phyloP scores from a whole-genome alignment of 2,329 filamentous ascomycete genomes.

The Chaetomium olivaceum region DNA sequence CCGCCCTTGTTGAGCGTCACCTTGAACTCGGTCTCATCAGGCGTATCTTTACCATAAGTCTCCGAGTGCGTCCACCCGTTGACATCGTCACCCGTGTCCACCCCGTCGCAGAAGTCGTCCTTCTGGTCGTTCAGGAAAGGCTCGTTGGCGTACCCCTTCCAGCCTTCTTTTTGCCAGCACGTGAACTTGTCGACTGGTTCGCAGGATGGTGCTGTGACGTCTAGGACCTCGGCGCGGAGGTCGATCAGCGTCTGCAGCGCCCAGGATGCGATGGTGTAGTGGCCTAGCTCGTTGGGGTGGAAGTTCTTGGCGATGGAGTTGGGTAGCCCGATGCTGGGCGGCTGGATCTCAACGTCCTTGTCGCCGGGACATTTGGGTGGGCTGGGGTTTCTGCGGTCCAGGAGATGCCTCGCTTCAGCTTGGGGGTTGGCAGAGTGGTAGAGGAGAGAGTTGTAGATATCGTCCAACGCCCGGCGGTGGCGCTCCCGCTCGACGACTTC shows the following conservation, averaged over 20 bases:
- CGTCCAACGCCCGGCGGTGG: background rate
- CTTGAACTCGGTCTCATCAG: background rate
- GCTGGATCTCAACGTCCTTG: background rate
- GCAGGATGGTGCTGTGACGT: background rate
- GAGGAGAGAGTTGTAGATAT: conserved; percentile 16
- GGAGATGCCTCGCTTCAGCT: conserved; percentile 4
- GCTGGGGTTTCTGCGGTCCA: background rate
- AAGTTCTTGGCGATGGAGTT: conserved; percentile 2
- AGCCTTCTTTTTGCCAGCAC: background rate
- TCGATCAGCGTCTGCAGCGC: background rate
- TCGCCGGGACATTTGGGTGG: background rate
- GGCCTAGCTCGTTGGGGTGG: conserved; percentile 2
- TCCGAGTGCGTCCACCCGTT: conserved; percentile 5
- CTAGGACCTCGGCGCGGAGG: background rate
- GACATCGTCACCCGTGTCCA: background rate
- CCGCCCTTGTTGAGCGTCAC: conserved; percentile 9
- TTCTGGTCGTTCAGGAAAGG: background rate
- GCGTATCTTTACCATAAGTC: background rate
- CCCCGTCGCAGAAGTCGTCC: conserved; percentile 5
- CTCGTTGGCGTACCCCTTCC: background rate
- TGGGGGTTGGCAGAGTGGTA: conserved; percentile 7
- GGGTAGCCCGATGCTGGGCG: conserved; percentile 1
- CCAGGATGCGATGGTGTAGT: conserved; percentile 1
- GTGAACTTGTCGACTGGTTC: background rate
- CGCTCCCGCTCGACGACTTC: background rate